phyloP scores from a whole-genome alignment of 805 yeast species.

The Yarrowia deformans region DNA sequence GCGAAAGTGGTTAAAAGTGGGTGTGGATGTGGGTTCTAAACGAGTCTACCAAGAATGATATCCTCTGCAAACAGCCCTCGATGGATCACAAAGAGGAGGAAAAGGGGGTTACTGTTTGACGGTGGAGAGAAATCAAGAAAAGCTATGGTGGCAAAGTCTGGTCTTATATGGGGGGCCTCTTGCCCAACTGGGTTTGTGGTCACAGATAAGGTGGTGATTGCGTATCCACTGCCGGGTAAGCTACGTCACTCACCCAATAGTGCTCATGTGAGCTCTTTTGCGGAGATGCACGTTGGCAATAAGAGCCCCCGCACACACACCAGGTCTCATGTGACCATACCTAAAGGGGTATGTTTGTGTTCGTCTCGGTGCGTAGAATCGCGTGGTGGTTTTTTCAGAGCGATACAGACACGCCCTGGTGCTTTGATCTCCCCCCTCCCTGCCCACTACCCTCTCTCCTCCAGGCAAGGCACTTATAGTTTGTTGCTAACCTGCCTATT shows the following conservation, averaged over 20 bases:
- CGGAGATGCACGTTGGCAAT: conserved; percentile 6
- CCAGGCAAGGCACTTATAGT: conserved; percentile 19
- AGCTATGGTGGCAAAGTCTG: conserved; percentile 23
- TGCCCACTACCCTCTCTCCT: no score
- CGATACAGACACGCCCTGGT: no score
- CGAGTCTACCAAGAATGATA: conserved; percentile 28
- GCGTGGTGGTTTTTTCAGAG: no score
- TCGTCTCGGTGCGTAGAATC: background rate
- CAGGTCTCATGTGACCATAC: background rate
- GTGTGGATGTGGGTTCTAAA: background rate
- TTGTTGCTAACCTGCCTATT: conserved; percentile 35
- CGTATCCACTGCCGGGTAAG: conserved; percentile 34
- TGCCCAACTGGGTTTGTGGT: conserved; percentile 17
- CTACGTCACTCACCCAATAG: conserved; percentile 32
- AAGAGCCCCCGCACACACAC: conserved; percentile 7
- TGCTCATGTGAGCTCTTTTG: conserved; percentile 38
- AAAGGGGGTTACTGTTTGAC: conserved; percentile 24
- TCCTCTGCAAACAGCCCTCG: conserved; percentile 38
- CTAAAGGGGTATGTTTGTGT: background rate
- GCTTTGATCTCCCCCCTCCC: no score
- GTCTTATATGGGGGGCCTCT: conserved; percentile 20
- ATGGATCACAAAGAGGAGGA: conserved; percentile 6
- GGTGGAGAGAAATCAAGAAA: conserved; percentile 21
- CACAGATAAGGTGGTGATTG: conserved; percentile 38
- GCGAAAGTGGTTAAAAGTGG: background rate